A percentile compares a stretch with the other conserved stretches of the same genome.
Conservation (phyloP, 495 filamentous ascomycete genomes). For the Talaromyces stipitatus region DNA sequence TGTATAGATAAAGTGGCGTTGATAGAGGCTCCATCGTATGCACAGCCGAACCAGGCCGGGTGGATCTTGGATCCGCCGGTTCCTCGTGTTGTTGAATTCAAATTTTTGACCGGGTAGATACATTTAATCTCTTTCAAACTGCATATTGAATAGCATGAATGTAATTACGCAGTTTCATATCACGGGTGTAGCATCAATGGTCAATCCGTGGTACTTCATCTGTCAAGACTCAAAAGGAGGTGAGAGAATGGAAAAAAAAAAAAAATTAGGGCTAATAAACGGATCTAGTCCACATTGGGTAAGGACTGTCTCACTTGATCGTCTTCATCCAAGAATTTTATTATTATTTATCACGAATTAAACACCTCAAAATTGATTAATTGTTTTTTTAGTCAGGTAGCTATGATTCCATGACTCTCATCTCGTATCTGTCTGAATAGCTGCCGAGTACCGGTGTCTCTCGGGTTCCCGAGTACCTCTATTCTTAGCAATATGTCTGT, state of each 20-base stretch:
- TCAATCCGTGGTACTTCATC: too few species aligned
- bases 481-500: not conserved
- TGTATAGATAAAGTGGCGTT: constrained; percentile 2
- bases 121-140: too few species aligned
- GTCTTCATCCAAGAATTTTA: not conserved
- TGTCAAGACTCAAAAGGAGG: too few species aligned
- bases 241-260: not conserved
- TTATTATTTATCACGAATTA: not conserved
- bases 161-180: too few species aligned
- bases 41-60: not conserved
- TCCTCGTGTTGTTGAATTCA: not conserved
- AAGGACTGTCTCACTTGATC: not conserved
- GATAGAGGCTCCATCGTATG: constrained; percentile 1
- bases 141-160: too few species aligned
- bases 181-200: too few species aligned
- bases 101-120: too few species aligned
- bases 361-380: not conserved
- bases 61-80: not conserved
- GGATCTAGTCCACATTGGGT: not conserved
- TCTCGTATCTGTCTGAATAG: not conserved
- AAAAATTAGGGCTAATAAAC: not conserved
- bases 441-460: not conserved
- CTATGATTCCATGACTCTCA: not conserved
- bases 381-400: too few species aligned
- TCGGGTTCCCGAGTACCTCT: not conserved